Base-by-base conservation (phyloP, 176 grass and related monocot genomes). In the Puccinellia tenuiflora region DNA sequence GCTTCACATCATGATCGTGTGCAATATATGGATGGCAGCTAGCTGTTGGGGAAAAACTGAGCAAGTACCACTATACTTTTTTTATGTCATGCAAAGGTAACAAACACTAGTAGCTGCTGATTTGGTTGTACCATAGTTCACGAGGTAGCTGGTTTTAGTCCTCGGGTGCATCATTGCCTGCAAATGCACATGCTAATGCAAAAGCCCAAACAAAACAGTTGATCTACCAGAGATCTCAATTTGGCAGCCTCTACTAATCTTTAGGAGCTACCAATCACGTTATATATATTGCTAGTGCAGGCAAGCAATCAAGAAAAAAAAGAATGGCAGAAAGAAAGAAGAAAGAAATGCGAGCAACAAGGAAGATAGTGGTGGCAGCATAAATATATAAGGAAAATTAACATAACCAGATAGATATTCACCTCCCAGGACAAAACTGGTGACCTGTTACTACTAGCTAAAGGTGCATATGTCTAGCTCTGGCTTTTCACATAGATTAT, bases 41-140 rank as follows among this genome's bases (percentile, higher is more conserved):
- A 83, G 79, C 46, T 79, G 88, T 52, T 90, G 88, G 84, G 73
- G n/a, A 73, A 86, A 90, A 90, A 86, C 46, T 83, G 79, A 83
- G 82, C 88, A 90, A 90, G 88, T 86, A 90, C 66, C 83, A 85
- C 72, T 76, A 77, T 78, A 54, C 79, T 48, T 86, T 86, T 86
- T 66, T 70, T 64, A 86, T 90, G 55, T 79, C 79, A 89, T 82
- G 73, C 88, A 86, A 82, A 89, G 83, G 78, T 34, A 82, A 82
- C 63, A 68, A 69, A 50, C 26, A 50, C 25, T 31, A 73, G 70
- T 50, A 73, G 70, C 70, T 30, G 61, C 62, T 77, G 83, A 77
- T 86, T 86, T 85, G 63, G 42, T 82, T 86, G 63, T 78, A 81
- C 77, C 76, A 82, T 48, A 89, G 42, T 60, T 77, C 59, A 18